Base-by-base conservation (phyloP, 148 eudicot species). In the Polygonum maritimum region DNA sequence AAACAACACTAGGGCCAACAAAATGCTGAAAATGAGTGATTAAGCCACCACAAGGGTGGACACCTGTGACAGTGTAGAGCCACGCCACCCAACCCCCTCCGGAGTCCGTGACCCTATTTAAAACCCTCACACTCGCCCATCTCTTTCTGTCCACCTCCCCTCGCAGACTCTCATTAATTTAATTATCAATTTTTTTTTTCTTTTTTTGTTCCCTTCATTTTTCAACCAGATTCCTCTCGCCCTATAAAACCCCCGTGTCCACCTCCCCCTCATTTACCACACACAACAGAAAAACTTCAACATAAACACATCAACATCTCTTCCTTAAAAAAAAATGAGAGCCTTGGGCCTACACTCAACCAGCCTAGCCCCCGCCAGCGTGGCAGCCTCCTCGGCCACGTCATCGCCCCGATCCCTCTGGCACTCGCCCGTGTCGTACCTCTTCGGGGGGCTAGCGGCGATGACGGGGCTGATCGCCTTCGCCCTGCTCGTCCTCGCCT, bases 371-470 rank as follows among this genome's bases (percentile, higher is more conserved):
- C 49, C 75, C 18, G 7, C 13, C 33, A 70, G 48, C 31, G 14
- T 26, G 31, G 31, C 31, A 26, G 31, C 74, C 31, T 31, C 73
- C 26, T 5, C 16, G 19, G 52, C 74, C 49, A 5, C 54, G 7
- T 5, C 75, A 19, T 22, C 35, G 7, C 35, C 15, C 33, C 76
- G 76, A n/a, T 88, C 97, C 0, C 86, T 88, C 1, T 92, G 94
- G 97, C 94, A 90, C 84, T 88, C 97, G 0, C 97, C 97, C 33
- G 89, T 92, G 35, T 94, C 97, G 5, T 92, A 92, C 80, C 80
- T 92, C 0, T 88, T 90, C 78, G 97, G 97, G 0, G 97, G 97
- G 1, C 55, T 92, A 57, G 97, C 97, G 0, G 94, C 94, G 12
- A 90, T 90, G 94, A 77, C 90, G 19, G 94, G 92, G 0, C 87